phyloP scores from a whole-genome alignment of 345 rosid species.

The Corchorus olitorius region DNA sequence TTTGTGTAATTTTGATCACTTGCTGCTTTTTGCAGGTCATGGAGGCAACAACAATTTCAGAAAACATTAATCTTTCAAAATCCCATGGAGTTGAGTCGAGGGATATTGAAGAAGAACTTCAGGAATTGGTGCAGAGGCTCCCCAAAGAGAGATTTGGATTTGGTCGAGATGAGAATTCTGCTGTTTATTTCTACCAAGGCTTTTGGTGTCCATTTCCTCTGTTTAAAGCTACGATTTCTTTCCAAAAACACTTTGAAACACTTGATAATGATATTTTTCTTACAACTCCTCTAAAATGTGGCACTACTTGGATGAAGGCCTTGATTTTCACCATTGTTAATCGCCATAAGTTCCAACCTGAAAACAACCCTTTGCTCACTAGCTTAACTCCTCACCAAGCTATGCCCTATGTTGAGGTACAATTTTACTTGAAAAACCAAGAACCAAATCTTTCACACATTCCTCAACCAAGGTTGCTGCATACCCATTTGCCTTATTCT shows the following conservation, averaged over 20 bases:
- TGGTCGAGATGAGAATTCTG: too few relatives aligned
- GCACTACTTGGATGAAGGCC: slow-evolving; percentile 48
- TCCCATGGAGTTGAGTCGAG: too few relatives aligned
- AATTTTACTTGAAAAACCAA: slow-evolving; percentile 34
- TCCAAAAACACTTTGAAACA: slow-evolving; percentile 40
- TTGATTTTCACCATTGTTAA: too few relatives aligned
- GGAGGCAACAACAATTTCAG: too few relatives aligned
- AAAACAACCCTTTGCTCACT: too few relatives aligned
- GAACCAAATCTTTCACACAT: slow-evolving; percentile 8
- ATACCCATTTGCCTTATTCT: slow-evolving; percentile 47
- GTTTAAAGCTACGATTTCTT: slow-evolving; percentile 52
- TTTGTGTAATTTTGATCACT: too few relatives aligned
- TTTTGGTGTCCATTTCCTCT: slow-evolving; percentile 67
- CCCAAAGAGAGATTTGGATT: not conserved
- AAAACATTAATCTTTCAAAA: too few relatives aligned
- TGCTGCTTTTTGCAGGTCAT: too few relatives aligned
- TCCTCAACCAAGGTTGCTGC: slow-evolving; percentile 40
- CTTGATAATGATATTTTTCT: slow-evolving; percentile 35
- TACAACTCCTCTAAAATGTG: slow-evolving; percentile 51
- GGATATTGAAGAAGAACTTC: too few relatives aligned
- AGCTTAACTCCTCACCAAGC: slow-evolving; percentile 26
- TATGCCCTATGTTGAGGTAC: slow-evolving; percentile 33
- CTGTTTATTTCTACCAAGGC: slow-evolving; percentile 51
- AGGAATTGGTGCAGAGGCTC: not conserved
- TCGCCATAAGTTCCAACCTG: too few relatives aligned